Evolutionary conservation across 805 yeast genomes (phyloP), one percentile per base, ranked within the genome.

Genomic region (Yamadazyma philogaea): DNA sequence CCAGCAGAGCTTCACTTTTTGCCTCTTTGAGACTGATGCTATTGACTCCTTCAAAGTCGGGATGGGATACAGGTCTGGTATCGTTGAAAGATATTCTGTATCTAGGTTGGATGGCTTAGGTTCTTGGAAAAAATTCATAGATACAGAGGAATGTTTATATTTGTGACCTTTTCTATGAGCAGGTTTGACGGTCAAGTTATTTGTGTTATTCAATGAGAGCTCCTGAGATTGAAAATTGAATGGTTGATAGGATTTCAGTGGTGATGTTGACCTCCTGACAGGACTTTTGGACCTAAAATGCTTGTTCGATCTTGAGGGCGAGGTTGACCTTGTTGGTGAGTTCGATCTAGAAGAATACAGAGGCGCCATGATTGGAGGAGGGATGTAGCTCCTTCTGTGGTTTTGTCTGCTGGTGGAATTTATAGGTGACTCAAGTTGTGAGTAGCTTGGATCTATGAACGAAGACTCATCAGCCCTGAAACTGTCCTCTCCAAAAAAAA

Each of bases 71-170:
- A 75, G 75, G 27, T 75, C 76, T 0, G 89, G 87, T 14, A 81
- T 66, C 8, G 34, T 26, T 3, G 71, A 64, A 0, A 89, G 84
- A 4, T 84, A 81, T 28, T 82, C 72, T 31, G 72, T 78, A 15
- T 31, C 49, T 49, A 53, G 18, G 14, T 20, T 39, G 3, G 61
- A 54, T 2, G 70, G 68, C 12, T 89, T 84, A 1, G 97, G 96
- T 56, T 91, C 97, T 61, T 87, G 96, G 60, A 93, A 91, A 59
- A 91, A 76, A 61, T 91, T 90, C 93, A 91, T 85, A 4, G 96
- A 88, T 5, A 91, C 96, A 7, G 96, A 89, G 2, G 97, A 89
- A 62, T 91, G 98, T 60, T 91, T 91, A 60, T 91, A 91, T 52
- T 91, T 77, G 63, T 91, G 99, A 6, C 99, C 99, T 52, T 90